A percentile compares a stretch with the other conserved stretches of the same genome.
phyloP scores from a whole-genome alignment of 2,329 filamentous ascomycete species.

The Pseudocercospora cruenta region DNA sequence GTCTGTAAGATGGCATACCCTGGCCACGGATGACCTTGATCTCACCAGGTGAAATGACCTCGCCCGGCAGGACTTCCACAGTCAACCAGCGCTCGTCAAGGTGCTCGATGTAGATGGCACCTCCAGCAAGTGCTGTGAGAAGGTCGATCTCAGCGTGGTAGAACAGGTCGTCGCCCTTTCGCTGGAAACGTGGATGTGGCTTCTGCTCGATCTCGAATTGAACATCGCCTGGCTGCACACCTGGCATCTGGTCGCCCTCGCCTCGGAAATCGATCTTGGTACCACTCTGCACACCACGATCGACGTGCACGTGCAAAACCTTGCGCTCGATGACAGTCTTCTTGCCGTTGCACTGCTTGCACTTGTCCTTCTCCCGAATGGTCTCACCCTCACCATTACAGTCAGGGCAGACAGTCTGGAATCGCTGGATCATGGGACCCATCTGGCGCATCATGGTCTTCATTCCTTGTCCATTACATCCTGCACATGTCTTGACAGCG shows the following conservation, averaged over 20 bases:
- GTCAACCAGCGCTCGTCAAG: conserved; percentile 96
- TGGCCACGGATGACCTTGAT: conserved; percentile 95
- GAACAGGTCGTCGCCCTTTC: conserved; percentile 93
- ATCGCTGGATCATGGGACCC: conserved; percentile 99
- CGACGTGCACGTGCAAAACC: conserved; percentile 96
- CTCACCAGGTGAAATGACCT: conserved; percentile 87
- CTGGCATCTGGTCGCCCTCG: conserved; percentile 94
- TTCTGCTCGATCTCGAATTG: conserved; percentile 99
- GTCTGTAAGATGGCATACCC: conserved; percentile 94
- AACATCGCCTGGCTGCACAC: conserved; percentile 90
- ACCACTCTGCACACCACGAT: conserved; percentile 88
- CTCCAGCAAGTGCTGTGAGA: conserved; percentile 89
- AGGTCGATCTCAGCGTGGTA: conserved; percentile 96
- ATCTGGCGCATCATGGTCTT: conserved; percentile 99
- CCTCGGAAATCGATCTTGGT: conserved; percentile 97
- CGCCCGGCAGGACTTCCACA: conserved; percentile 88
- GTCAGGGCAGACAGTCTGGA: conserved; percentile 98
- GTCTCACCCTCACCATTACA: conserved; percentile 97
- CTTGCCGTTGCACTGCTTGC: conserved; percentile 95
- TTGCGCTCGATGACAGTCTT: conserved; percentile 98
- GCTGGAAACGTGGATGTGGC: conserved; percentile 92
- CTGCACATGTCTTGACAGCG: conserved; percentile 87
- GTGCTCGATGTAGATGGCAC: conserved; percentile 90
- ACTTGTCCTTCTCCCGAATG: conserved; percentile 95
- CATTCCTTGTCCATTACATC: conserved; percentile 94